Base-by-base conservation (phyloP, 371 early-diverging fungal species). In the Entomophthora muscae region DNA sequence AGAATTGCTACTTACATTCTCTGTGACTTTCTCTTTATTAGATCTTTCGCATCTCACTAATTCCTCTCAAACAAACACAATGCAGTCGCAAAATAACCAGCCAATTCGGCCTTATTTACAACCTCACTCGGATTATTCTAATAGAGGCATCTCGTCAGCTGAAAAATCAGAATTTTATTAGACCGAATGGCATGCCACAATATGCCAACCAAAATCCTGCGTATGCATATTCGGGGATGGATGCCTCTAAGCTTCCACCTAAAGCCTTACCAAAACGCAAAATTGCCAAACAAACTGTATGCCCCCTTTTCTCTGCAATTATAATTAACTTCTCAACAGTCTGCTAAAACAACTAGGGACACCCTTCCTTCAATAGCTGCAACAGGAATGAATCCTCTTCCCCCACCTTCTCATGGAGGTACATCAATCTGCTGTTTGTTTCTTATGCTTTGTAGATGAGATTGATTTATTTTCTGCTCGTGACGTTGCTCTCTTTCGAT, bases 401-500 rank as follows among this genome's bases (percentile, higher is more conserved):
- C 42, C 17, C 5, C 42, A 17, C 42, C 42, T 10, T 10, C 17
- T 42, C 42, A 42, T 55, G 56, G 56, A 26, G 56, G 56, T 55
- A 27, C n/a, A 13, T 55, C n/a, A 27, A 23, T 55, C 10, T 22
- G 3, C n/a, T 55, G 17, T 22, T 26, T 22, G 22, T 55, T 55
- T 22, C 3, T 29, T 64, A 27, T 30, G 32, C n/a, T 32, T 58
- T 55, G 27, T 70, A 79, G 90, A 89, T 65, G 88, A 87, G 62
- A 67, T 87, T 42, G 90, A 89, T 65, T 74, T 75, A 64, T 73
- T 83, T 63, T 78, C 79, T 3, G 72, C 78, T 3, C 76, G 82
- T 52, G 81, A 83, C 68, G 79, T 87, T 57, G 82, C 88, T n/a
- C 75, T 86, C 68, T 84, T 83, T 13, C 73, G 90, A 59, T 89